Evolutionary conservation across 2,329 filamentous ascomycete genomes (phyloP).

Genomic region (Magnaporthiopsis rhizophila): DNA sequence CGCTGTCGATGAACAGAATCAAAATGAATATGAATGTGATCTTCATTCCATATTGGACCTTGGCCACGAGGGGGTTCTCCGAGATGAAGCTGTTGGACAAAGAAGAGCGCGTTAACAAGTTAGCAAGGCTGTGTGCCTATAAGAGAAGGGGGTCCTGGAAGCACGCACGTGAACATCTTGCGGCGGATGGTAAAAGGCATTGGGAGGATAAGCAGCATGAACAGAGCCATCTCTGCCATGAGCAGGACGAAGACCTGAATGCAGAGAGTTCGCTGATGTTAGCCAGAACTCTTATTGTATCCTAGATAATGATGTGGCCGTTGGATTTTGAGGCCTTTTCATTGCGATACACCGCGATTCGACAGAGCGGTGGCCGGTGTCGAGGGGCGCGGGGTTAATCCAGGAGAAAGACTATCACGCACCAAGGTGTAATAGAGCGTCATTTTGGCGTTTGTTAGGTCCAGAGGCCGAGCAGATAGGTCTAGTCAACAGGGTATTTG

Average conservation of each 20-base stretch:
- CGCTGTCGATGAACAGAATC: conserved; percentile 95
- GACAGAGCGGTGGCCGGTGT: background rate
- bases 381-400: background rate
- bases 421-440: conserved; percentile 52
- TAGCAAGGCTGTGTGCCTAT: background rate
- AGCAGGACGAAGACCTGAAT: conserved; percentile 72
- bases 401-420: conserved; percentile 14
- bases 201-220: conserved; percentile 74
- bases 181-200: conserved; percentile 81
- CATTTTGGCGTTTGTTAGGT: conserved; percentile 30
- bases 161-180: conserved; percentile 65
- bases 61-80: conserved; percentile 74
- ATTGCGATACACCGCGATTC: background rate
- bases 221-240: conserved; percentile 75
- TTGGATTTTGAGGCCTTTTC: background rate
- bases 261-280: conserved; percentile 4
- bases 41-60: conserved; percentile 95
- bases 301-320: too few species aligned
- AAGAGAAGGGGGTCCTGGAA: background rate
- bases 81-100: conserved; percentile 71
- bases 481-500: background rate
- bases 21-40: conserved; percentile 99
- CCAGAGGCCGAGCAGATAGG: background rate
- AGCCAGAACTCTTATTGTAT: background rate
- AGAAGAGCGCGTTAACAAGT: background rate